A percentile compares a stretch with the other conserved stretches of the same genome.
Evolutionary conservation across 108 stramenopile species (phyloP).

Genomic region (Aurantiochytrium sp.): DNA sequence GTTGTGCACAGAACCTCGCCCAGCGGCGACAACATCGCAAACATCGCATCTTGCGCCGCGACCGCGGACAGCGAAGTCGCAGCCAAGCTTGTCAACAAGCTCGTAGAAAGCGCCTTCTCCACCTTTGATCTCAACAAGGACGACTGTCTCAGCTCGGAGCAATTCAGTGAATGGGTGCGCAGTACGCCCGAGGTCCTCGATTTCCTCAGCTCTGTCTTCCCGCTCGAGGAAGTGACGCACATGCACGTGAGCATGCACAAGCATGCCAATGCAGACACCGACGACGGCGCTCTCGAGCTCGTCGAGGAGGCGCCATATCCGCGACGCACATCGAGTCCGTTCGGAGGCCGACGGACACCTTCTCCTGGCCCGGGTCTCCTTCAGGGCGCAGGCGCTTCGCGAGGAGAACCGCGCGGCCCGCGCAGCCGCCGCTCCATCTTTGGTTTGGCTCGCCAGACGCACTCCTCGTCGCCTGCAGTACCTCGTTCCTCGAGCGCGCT

Average conservation of each 20-base stretch:
- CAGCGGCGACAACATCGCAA: neutral
- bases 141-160: slow-evolving; percentile 38
- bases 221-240: neutral
- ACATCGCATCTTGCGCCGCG: slow-evolving; percentile 23
- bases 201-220: neutral
- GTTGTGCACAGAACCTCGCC: neutral
- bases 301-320: neutral
- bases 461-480: neutral
- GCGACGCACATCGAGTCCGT: neutral
- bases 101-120: slow-evolving; percentile 45
- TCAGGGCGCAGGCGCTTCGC: neutral
- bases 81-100: slow-evolving; percentile 26
- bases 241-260: neutral
- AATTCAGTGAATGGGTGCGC: slow-evolving; percentile 23
- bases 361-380: neutral
- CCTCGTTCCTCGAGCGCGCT: neutral
- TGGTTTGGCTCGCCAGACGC: neutral
- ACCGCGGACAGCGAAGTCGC: neutral
- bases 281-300: neutral
- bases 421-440: neutral
- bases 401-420: neutral
- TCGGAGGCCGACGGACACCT: neutral
- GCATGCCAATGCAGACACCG: neutral
- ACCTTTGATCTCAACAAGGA: slow-evolving; percentile 50
- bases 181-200: neutral